These are phyloP conservation scores for Lindgomyces ingoldianus DNA, from an alignment of 495 filamentous ascomycete species.

Conservation along the genomic window DNA sequence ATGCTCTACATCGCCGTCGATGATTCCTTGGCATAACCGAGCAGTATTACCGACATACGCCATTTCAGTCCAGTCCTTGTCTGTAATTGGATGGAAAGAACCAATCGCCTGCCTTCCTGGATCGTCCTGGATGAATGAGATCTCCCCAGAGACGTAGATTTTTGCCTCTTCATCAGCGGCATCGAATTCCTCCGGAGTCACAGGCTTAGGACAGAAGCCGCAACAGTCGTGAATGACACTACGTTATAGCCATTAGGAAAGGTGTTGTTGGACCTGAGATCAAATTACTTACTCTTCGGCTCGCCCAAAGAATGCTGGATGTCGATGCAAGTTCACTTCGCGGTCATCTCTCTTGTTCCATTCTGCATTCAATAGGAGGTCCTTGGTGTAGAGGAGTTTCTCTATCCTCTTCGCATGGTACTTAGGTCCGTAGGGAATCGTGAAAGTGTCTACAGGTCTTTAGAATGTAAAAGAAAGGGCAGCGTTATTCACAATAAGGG, in stretches of 20 bases:
- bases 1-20: slow-evolving; percentile 64
- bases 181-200: slow-evolving; percentile 68
- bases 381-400: slow-evolving; percentile 74
- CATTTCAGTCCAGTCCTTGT: slow-evolving; percentile 77
- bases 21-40: slow-evolving; percentile 72
- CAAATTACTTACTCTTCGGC: too few relatives aligned
- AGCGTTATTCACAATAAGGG: too few relatives aligned
- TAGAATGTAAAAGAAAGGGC: too few relatives aligned
- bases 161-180: slow-evolving; percentile 69
- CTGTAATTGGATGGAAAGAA: slow-evolving; percentile 76
- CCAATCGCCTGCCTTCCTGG: slow-evolving; percentile 73
- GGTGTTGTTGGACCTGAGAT: too few relatives aligned
- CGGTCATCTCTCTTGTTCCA: slow-evolving; percentile 76
- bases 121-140: slow-evolving; percentile 74
- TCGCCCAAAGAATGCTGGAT: slow-evolving; percentile 73
- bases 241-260: too few relatives aligned
- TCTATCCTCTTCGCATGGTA: slow-evolving; percentile 74
- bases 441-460: slow-evolving; percentile 46
- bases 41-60: slow-evolving; percentile 74
- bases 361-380: slow-evolving; percentile 80
- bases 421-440: slow-evolving; percentile 70
- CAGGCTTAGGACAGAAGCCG: slow-evolving; percentile 68
- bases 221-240: slow-evolving; percentile 78
- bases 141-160: slow-evolving; percentile 67
- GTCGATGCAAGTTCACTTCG: slow-evolving; percentile 72